Evolutionary conservation across 2,329 filamentous ascomycete species (phyloP).

Genomic region (Penicillium decumbens): DNA sequence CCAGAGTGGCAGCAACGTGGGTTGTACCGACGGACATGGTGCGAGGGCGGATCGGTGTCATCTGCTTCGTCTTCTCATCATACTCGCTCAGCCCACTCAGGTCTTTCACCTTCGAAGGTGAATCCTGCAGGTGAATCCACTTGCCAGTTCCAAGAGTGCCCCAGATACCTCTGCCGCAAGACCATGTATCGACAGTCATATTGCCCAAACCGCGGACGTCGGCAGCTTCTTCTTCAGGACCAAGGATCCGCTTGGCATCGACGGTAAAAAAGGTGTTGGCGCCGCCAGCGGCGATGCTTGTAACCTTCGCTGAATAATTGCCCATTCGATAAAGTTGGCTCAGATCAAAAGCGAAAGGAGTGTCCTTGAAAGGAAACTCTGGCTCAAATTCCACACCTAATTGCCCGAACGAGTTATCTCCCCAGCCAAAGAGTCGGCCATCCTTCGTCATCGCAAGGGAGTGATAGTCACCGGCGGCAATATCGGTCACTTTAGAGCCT

Average conservation of each 20-base stretch:
- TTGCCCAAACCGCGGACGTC: conserved; percentile 47
- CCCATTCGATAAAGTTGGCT: conserved; percentile 67
- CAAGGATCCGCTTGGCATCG: conserved; percentile 62
- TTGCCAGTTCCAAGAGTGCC: conserved; percentile 78
- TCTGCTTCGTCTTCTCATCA: conserved; percentile 64
- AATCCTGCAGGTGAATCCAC: conserved; percentile 81
- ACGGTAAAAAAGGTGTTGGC: conserved; percentile 82
- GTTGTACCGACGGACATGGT: conserved; percentile 70
- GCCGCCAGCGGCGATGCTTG: conserved; percentile 77
- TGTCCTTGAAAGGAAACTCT: conserved; percentile 60
- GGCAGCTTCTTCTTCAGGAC: conserved; percentile 42
- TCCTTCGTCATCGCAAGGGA: conserved; percentile 71
- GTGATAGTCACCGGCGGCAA: conserved; percentile 83
- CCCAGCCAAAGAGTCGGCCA: conserved; percentile 78
- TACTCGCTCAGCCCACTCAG: conserved; percentile 83
- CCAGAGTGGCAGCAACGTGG: conserved; percentile 77
- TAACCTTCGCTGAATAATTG: conserved; percentile 62
- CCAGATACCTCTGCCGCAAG: conserved; percentile 78
- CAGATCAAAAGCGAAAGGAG: conserved; percentile 66
- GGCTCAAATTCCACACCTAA: conserved; percentile 71
- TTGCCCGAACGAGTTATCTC: conserved; percentile 88
- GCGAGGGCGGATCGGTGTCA: conserved; percentile 73
- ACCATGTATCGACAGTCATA: conserved; percentile 73
- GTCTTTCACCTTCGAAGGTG: conserved; percentile 73
- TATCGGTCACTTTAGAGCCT: conserved; percentile 65